Evolutionary conservation across 2,329 filamentous ascomycete genomes (phyloP).

Genomic region (Elsinoe perseae): DNA sequence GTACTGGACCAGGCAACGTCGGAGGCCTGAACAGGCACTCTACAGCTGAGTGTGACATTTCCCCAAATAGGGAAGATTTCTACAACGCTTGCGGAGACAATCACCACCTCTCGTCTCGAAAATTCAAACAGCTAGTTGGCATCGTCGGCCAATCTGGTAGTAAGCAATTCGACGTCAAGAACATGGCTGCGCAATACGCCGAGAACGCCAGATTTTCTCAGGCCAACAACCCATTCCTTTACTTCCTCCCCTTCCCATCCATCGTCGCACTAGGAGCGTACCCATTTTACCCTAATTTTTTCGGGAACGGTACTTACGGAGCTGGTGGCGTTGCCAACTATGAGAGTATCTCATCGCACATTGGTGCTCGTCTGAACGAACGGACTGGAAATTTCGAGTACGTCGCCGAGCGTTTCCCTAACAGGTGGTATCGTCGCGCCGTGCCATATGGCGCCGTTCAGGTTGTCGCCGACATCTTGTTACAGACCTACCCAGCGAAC

Average conservation of each 20-base stretch:
- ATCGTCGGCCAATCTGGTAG: conserved; percentile 20
- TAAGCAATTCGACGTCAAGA: conserved; percentile 24
- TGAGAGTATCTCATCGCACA: conserved; percentile 26
- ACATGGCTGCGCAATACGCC: conserved; percentile 25
- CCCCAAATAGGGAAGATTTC: conserved; percentile 30
- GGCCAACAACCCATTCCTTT: conserved; percentile 28
- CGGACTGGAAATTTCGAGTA: conserved; percentile 26
- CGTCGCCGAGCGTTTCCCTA: conserved; percentile 26
- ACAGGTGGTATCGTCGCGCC: conserved; percentile 27
- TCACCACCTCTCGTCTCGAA: conserved; percentile 27
- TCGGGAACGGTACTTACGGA: conserved; percentile 33
- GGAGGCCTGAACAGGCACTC: conserved; percentile 28
- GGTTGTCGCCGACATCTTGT: conserved; percentile 28
- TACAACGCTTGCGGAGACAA: conserved; percentile 30
- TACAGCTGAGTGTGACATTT: conserved; percentile 27
- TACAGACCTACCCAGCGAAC: conserved; percentile 30
- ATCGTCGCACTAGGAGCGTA: conserved; percentile 27
- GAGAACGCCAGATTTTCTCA: conserved; percentile 18
- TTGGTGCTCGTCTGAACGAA: conserved; percentile 24
- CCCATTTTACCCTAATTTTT: conserved; percentile 28
- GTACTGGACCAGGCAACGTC: conserved; percentile 21
- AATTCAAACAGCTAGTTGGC: conserved; percentile 27
- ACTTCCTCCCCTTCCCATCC: conserved; percentile 29
- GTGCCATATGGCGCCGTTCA: conserved; percentile 26
- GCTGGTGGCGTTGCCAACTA: conserved; percentile 31